Evolutionary conservation across 2,329 filamentous ascomycete species (phyloP).

Genomic region (Stromatinia cepivora): DNA sequence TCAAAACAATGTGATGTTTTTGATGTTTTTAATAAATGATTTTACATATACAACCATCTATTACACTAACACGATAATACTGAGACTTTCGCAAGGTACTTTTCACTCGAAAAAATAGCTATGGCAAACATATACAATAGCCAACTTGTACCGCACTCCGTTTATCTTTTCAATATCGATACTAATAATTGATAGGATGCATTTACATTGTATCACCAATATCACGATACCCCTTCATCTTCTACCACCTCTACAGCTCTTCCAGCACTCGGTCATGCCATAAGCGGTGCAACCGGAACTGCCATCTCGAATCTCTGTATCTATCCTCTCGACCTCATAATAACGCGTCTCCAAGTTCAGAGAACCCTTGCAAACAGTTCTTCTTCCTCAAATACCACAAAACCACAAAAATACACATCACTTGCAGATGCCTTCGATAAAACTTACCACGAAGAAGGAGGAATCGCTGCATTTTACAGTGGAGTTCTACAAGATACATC

Average conservation of each 20-base stretch:
- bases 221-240: conserved; percentile 39
- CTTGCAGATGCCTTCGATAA: conserved; percentile 68
- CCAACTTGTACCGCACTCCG: conserved; percentile 43
- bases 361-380: conserved; percentile 51
- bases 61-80: background rate
- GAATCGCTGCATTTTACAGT: conserved; percentile 67
- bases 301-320: conserved; percentile 75
- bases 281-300: conserved; percentile 76
- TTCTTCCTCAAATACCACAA: conserved; percentile 38
- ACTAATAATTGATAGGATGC: conserved; percentile 34
- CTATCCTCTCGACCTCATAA: conserved; percentile 80
- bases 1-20: background rate
- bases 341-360: conserved; percentile 81
- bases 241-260: conserved; percentile 47
- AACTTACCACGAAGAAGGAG: conserved; percentile 71
- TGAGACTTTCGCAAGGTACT: background rate
- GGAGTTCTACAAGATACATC: conserved; percentile 63
- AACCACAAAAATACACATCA: conserved; percentile 58
- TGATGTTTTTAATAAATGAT: background rate
- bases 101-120: background rate
- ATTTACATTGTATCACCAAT: conserved; percentile 41
- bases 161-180: background rate
- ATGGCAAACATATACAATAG: conserved; percentile 45
- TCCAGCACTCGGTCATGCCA: conserved; percentile 76
- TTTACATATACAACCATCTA: background rate